Percentiles rank a stretch among this genome's conserved stretches.
phyloP scores from a whole-genome alignment of 768 basidiomycete genomes.

The Amanita subjunquillea region DNA sequence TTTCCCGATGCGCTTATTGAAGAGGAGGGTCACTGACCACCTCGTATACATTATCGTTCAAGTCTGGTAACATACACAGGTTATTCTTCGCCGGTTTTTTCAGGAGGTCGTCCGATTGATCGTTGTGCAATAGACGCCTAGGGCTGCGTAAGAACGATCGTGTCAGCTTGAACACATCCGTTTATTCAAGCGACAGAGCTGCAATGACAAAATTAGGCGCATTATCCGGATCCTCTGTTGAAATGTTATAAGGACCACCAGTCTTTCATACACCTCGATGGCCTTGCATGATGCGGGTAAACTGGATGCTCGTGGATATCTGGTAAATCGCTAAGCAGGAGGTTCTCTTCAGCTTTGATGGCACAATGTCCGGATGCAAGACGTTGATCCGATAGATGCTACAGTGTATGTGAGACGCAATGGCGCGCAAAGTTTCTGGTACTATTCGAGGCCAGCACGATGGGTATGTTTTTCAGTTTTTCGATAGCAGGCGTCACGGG shows the following conservation, averaged over 20 bases:
- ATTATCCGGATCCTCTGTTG: slow-evolving; percentile 23
- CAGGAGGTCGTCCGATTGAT: slow-evolving; percentile 59
- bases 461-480: slow-evolving; percentile 64
- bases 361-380: slow-evolving; percentile 30
- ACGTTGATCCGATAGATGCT: not conserved
- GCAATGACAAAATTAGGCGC: slow-evolving; percentile 21
- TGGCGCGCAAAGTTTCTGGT: slow-evolving; percentile 71
- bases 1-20: too few species aligned
- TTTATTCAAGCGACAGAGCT: not conserved
- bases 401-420: slow-evolving; percentile 33
- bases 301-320: slow-evolving; percentile 30
- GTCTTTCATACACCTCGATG: slow-evolving; percentile 25
- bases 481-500: slow-evolving; percentile 49
- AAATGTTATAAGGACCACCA: slow-evolving; percentile 15
- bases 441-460: slow-evolving; percentile 82
- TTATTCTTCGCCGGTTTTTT: slow-evolving; percentile 87
- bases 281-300: slow-evolving; percentile 23
- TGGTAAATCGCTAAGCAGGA: not conserved
- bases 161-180: slow-evolving; percentile 57
- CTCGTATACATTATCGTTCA: slow-evolving; percentile 82
- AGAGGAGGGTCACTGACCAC: too few species aligned
- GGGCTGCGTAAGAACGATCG: slow-evolving; percentile 79
- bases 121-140: slow-evolving; percentile 43
- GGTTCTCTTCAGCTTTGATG: slow-evolving; percentile 17
- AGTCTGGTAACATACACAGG: slow-evolving; percentile 70